Evolutionary conservation across 768 basidiomycete species (phyloP).

Genomic region (Mycena rosella): DNA sequence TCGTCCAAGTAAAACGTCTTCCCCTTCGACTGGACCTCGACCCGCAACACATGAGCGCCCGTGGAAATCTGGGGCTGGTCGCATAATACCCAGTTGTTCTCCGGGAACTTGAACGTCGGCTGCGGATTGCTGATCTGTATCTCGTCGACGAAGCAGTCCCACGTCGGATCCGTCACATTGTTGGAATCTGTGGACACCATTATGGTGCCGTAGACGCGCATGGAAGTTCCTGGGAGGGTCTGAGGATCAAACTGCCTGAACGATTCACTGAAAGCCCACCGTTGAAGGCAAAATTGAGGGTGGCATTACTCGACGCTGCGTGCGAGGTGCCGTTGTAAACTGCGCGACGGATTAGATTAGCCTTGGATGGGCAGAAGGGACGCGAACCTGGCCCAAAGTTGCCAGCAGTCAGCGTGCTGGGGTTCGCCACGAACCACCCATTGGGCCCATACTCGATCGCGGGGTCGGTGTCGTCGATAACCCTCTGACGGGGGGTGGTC

Average conservation of each 20-base stretch:
- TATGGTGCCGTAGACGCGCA: constrained; percentile 43
- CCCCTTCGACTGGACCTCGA: constrained; percentile 43
- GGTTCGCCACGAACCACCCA: constrained; percentile 26
- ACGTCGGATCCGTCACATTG: constrained; percentile 42
- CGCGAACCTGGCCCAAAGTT: no score
- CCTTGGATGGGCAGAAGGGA: no score
- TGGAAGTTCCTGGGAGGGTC: constrained; percentile 39
- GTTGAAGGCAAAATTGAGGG: constrained; percentile 22
- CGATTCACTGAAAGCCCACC: background rate
- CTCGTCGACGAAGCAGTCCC: constrained; percentile 49
- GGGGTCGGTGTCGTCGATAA: constrained; percentile 33
- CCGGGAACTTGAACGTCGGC: constrained; percentile 37
- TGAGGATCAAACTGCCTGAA: background rate
- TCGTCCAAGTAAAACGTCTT: constrained; percentile 46
- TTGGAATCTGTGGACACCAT: constrained; percentile 19
- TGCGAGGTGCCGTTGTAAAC: constrained; percentile 27
- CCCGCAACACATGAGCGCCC: constrained; percentile 42
- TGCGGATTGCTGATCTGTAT: constrained; percentile 35
- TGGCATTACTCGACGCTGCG: constrained; percentile 1
- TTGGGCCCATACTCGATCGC: constrained; percentile 18
- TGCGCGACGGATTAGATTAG: no score
- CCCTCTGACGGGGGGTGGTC: constrained; percentile 1
- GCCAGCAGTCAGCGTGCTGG: constrained; percentile 2
- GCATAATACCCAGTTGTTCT: constrained; percentile 51
- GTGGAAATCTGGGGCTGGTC: constrained; percentile 37